Evolutionary conservation across 225 moss, liverwort and hornwort species (phyloP), one percentile per base, ranked within the genome.

Genomic region (Marchantia paleacea): DNA sequence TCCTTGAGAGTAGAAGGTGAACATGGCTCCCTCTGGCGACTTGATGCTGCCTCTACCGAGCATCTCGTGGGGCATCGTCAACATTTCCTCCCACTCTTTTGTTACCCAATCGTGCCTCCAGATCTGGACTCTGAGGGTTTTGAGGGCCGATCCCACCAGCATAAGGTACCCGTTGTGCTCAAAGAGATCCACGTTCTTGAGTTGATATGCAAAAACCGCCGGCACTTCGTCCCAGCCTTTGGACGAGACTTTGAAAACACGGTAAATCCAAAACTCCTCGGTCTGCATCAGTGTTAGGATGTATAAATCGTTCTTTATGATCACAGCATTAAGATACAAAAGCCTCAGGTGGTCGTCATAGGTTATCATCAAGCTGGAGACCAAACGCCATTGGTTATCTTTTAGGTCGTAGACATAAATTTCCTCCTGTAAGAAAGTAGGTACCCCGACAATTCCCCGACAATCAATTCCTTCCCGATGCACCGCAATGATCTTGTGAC

Each of bases 181-280:
- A 66, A 86, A 86, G 25, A 86, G 62, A 50, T 86, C 83, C 47
- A 86, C 86, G 30, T 86, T 83, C 55, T 83, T 83, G 8, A 86
- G 69, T 48, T 86, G 81, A 63, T 83, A 83, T 0, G 86, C 83
- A 19, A 86, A 83, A 68, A 81, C 81, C 22, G 86, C 75, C 0
- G 83, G 81, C 11, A 86, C 83, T 61, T 86, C 86, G 49, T 81
- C 78, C 86, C 86, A 86, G 74, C 71, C 79, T 62, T 74, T 79
- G 28, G 68, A 69, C 68, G 78, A 29, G 4, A 83, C 86, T 71
- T 72, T 83, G 29, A 86, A 83, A 55, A 86, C 86, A 7, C 86
- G 86, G 78, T 86, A 86, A 75, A 86, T 86, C 86, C 86, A 86
- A 31, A 83, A 83, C 86, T 83, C 83, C 12, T 83, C 86, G 20